Percentiles rank a stretch among this genome's conserved stretches.
Conservation (phyloP, 305 asterid species). For the Fraxinus sp. region DNA sequence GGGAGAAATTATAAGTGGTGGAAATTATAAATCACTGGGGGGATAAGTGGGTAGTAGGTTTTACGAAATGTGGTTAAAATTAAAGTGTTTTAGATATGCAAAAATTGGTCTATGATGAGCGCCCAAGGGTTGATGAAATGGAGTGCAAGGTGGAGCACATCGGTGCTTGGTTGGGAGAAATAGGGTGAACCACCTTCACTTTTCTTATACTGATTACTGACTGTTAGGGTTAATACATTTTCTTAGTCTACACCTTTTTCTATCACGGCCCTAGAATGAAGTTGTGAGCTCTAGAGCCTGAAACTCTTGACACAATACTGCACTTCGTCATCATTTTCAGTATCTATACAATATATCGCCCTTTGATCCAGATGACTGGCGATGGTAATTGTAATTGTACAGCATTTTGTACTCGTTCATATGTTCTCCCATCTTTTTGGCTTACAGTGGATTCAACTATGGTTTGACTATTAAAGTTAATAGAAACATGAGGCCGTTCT, state of each 20-base stretch:
- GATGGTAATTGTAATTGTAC: not conserved
- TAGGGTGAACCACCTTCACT: not conserved
- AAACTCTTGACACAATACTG: not conserved
- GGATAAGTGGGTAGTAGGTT: too few species aligned
- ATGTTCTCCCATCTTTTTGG: not conserved
- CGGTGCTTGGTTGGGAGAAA: not conserved
- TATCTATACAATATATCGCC: not conserved
- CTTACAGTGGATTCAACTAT: too few species aligned
- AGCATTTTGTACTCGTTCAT: not conserved
- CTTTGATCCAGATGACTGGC: not conserved
- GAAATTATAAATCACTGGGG: not conserved
- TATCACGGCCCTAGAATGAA: not conserved
- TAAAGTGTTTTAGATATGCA: not conserved
- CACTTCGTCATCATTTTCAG: not conserved
- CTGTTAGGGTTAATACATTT: not conserved
- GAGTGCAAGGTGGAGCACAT: not conserved
- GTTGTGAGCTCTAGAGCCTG: not conserved
- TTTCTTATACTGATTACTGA: not conserved
- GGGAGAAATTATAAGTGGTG: not conserved
- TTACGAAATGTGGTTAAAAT: not conserved
- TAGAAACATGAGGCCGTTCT: not conserved
- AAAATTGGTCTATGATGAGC: not conserved
- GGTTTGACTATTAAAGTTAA: not conserved
- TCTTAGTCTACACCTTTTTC: not conserved
- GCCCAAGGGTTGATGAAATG: not conserved